These are phyloP conservation scores for Achlya hypogyna DNA, from an alignment of 352 stramenopile species.

Conservation along the genomic window DNA sequence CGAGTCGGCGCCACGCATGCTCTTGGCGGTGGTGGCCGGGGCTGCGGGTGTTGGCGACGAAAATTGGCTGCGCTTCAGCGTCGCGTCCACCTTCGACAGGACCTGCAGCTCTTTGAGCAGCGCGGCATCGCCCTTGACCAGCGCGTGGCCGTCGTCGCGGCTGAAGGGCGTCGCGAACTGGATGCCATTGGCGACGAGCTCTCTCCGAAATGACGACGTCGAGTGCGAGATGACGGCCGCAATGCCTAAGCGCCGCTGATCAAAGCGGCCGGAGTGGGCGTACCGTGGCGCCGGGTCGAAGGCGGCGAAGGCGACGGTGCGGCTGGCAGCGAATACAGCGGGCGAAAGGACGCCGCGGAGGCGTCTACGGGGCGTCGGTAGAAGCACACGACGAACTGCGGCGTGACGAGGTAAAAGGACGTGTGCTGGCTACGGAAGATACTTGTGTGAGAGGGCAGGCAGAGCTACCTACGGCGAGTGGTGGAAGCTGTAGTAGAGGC, in stretches of 20 bases:
- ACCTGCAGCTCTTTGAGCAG: neutral
- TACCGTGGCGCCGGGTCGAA: too few species aligned
- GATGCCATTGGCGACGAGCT: neutral
- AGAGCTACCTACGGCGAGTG: neutral
- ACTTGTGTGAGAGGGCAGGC: neutral
- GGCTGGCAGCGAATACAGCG: neutral
- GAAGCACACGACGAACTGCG: conserved; percentile 12
- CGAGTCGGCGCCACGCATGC: conserved; percentile 1
- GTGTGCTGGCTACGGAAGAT: neutral
- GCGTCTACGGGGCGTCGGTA: neutral
- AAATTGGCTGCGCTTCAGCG: neutral
- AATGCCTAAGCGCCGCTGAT: too few species aligned
- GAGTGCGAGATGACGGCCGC: conserved; percentile 4
- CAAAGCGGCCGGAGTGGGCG: too few species aligned
- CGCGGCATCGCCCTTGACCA: neutral
- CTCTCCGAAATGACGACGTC: neutral
- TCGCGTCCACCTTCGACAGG: neutral
- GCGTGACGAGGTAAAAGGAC: conserved; percentile 1
- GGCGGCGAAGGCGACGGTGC: neutral
- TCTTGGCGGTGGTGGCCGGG: neutral
- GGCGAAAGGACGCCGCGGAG: neutral
- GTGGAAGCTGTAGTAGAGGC: conserved; percentile 7
- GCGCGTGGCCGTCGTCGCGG: neutral
- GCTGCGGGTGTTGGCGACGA: neutral
- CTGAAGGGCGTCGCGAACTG: neutral